Percentiles rank a stretch among this genome's conserved stretches.
These are phyloP conservation scores for Lepidium didymum DNA, from an alignment of 345 rosid species.

Conservation along the genomic window DNA sequence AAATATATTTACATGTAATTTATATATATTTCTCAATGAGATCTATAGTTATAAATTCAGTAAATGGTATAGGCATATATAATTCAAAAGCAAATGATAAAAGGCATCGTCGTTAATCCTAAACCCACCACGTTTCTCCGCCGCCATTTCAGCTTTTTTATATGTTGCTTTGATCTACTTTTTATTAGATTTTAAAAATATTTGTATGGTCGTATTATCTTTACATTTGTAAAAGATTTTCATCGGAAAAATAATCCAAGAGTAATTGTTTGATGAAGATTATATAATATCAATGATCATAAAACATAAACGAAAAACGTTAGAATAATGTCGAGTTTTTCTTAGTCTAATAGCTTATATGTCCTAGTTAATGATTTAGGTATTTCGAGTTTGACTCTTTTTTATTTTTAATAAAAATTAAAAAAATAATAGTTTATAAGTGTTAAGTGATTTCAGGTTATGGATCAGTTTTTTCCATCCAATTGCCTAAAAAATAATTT, in stretches of 20 bases:
- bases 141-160: constrained; percentile 29
- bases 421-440: too few species aligned
- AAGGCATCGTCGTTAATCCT: constrained; percentile 17
- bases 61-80: constrained; percentile 6
- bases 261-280: not conserved
- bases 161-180: constrained; percentile 13
- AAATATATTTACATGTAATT: not conserved
- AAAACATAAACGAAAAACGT: too few species aligned
- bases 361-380: too few species aligned
- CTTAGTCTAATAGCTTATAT: too few species aligned
- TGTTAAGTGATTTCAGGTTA: too few species aligned
- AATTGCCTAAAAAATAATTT: too few species aligned
- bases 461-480: too few species aligned
- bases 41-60: not conserved
- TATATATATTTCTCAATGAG: not conserved
- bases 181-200: not conserved
- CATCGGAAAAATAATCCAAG: not conserved
- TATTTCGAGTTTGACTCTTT: too few species aligned
- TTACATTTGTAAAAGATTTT: not conserved
- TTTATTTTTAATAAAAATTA: too few species aligned
- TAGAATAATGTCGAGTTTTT: too few species aligned
- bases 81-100: constrained; percentile 12
- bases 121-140: constrained; percentile 35
- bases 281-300: too few species aligned
- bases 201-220: not conserved